Base-by-base conservation (phyloP, 2,329 filamentous ascomycete genomes). In the Penicillium sp. region DNA sequence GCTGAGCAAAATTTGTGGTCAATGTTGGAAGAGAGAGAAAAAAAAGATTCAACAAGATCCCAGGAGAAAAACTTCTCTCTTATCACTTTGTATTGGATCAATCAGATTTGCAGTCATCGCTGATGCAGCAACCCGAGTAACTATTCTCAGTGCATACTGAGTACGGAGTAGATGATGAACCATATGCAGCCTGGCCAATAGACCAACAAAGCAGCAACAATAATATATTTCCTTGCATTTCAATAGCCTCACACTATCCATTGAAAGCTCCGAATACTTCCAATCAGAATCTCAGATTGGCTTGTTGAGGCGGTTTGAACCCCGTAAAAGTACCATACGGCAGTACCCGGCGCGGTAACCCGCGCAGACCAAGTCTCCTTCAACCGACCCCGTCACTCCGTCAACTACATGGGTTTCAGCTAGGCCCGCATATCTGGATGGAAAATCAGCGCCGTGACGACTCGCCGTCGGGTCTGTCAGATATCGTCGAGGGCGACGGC, bases 371-470 rank as follows among this genome's bases (percentile, higher is more conserved):
- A 54, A 61, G 62, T 56, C 54, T 62, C 56, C 56, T 50, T 32
- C 53, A 55, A 60, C 18, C 18, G 18, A 18, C 54, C 49, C 43
- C 46, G 29, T 47, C 53, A 53, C 50, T 52, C 45, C 49, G 48
- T 53, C 46, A 54, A 50, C 57, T 63, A 55, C 54, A 70, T 69
- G 69, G 64, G 62, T 58, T 48, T 66, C 60, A 59, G 57, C 66
- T 59, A 59, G 63, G 47, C 59, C 49, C 49, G 54, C 45, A 58
- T 41, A 56, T 40, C 48, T 54, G 53, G 53, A 78, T 79, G 76
- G 76, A 75, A 66, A 73, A 72, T 56, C 67, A 73, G 57, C 74
- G 73, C 60, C 76, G 74, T 53, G 72, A 78, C 73, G 75, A 74
- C 50, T 79, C 76, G 51, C 74, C 74, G 48, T 72, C 75, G 54